A percentile compares a stretch with the other conserved stretches of the same genome.
Conservation (phyloP, 2,329 filamentous ascomycete species). For the Scedosporium minutisporum region DNA sequence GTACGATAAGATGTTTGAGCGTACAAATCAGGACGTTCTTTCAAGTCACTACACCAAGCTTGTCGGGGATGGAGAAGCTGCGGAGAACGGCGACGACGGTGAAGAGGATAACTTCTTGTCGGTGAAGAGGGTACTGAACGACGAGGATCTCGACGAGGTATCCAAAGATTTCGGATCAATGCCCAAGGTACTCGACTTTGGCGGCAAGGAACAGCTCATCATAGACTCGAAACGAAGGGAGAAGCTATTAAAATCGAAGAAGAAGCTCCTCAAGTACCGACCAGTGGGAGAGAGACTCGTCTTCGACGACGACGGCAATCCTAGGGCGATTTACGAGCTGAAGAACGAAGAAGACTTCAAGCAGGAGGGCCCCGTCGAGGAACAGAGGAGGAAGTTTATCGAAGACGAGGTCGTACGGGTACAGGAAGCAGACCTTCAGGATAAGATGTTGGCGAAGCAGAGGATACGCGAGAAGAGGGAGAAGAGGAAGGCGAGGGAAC, state of each 20-base stretch:
- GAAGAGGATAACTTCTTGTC: slow-evolving; percentile 76
- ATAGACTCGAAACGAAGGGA: slow-evolving; percentile 93
- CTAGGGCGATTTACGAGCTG: slow-evolving; percentile 80
- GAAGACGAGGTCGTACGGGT: slow-evolving; percentile 65
- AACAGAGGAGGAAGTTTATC: slow-evolving; percentile 69
- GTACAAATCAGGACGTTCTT: slow-evolving; percentile 89
- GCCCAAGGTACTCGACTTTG: slow-evolving; percentile 55
- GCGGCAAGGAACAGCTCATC: slow-evolving; percentile 63
- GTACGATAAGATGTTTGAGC: slow-evolving; percentile 96
- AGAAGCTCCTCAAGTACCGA: slow-evolving; percentile 85
- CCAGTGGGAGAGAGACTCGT: slow-evolving; percentile 76
- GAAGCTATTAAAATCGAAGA: slow-evolving; percentile 91
- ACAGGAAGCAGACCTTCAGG: slow-evolving; percentile 63
- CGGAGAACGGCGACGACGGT: slow-evolving; percentile 37
- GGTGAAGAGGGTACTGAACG: slow-evolving; percentile 78
- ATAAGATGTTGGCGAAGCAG: slow-evolving; percentile 72
- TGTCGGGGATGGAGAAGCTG: slow-evolving; percentile 41
- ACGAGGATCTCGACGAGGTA: slow-evolving; percentile 50
- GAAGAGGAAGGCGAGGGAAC: slow-evolving; percentile 60
- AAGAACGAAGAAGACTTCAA: slow-evolving; percentile 76
- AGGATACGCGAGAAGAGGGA: slow-evolving; percentile 69
- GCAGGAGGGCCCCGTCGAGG: slow-evolving; percentile 62
- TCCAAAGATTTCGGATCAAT: slow-evolving; percentile 30
- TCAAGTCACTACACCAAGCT: slow-evolving; percentile 91
- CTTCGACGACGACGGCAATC: slow-evolving; percentile 84